Percentiles rank a stretch among this genome's conserved stretches.
phyloP scores from a whole-genome alignment of 225 moss, liverwort and hornwort genomes.

The Sphagnum tenellum region DNA sequence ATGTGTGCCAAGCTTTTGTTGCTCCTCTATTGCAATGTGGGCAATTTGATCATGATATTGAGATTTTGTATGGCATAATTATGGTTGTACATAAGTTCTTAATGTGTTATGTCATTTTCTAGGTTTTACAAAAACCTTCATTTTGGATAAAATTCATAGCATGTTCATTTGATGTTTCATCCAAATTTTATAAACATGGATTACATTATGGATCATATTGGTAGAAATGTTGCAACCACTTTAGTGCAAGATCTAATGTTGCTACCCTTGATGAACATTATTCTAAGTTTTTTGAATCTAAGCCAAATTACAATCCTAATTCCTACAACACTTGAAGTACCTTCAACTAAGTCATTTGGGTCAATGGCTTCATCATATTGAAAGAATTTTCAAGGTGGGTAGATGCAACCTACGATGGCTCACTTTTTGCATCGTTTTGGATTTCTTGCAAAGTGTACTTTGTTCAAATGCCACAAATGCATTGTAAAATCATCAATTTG shows the following conservation, averaged over 20 bases:
- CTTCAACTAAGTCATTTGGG: neutral
- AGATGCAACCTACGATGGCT: too few species aligned
- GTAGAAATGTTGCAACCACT: neutral
- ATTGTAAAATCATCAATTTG: too few species aligned
- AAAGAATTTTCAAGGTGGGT: neutral
- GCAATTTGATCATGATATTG: neutral
- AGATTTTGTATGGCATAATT: neutral
- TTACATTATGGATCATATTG: neutral
- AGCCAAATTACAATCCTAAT: neutral
- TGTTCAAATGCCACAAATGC: too few species aligned
- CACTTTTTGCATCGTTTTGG: too few species aligned
- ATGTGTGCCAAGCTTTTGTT: neutral
- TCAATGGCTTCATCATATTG: neutral
- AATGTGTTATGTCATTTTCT: neutral
- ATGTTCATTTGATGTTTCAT: conserved; percentile 2
- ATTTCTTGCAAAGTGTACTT: too few species aligned
- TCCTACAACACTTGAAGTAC: neutral
- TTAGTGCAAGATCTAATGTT: neutral
- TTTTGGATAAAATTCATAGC: neutral
- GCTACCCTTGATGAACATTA: neutral
- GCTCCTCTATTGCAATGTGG: neutral
- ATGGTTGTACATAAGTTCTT: neutral
- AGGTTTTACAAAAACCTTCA: too few species aligned
- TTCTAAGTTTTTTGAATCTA: neutral
- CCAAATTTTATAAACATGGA: neutral